These are phyloP conservation scores for Apiotrichum laibachii DNA, from an alignment of 1,284 basidiomycete genomes.

Conservation along the genomic window DNA sequence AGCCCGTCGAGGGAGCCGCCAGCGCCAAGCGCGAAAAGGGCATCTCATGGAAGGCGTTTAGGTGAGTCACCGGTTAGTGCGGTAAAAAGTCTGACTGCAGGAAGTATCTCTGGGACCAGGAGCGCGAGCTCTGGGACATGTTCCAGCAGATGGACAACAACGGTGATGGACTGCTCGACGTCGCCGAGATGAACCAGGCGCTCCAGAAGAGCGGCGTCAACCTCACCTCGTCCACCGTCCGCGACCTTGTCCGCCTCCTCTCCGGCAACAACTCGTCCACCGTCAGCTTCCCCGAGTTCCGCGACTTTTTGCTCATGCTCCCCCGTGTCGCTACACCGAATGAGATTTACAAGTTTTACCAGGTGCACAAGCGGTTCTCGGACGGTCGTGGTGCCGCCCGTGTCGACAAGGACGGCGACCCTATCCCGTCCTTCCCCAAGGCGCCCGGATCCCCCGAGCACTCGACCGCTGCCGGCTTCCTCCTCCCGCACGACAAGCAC, in stretches of 20 bases:
- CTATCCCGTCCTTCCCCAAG: slow-evolving; percentile 48
- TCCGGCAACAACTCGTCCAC: slow-evolving; percentile 53
- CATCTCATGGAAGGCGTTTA: slow-evolving; percentile 74
- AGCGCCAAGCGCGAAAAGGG: slow-evolving; percentile 38
- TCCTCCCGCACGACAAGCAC: slow-evolving; percentile 41
- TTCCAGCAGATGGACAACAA: slow-evolving; percentile 87
- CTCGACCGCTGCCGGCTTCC: slow-evolving; percentile 29
- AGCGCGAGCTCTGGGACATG: slow-evolving; percentile 76
- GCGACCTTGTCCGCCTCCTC: slow-evolving; percentile 76
- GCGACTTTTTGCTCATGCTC: slow-evolving; percentile 82
- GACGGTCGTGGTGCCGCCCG: slow-evolving; percentile 73
- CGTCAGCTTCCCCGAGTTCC: slow-evolving; percentile 79
- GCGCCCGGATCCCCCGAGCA: slow-evolving; percentile 24
- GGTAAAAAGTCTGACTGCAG: slow-evolving; percentile 35
- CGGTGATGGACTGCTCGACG: slow-evolving; percentile 74
- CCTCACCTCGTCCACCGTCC: slow-evolving; percentile 63
- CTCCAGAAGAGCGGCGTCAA: slow-evolving; percentile 70
- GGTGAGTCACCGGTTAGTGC: slow-evolving; percentile 37
- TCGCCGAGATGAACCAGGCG: slow-evolving; percentile 66
- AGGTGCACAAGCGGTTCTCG: slow-evolving; percentile 67
- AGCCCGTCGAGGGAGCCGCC: slow-evolving; percentile 22
- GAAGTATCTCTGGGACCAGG: slow-evolving; percentile 44
- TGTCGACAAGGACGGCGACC: slow-evolving; percentile 80
- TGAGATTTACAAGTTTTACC: slow-evolving; percentile 78
- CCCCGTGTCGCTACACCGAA: slow-evolving; percentile 74